These are phyloP conservation scores for Schrenkiella parvula DNA, from an alignment of 345 rosid genomes.

Conservation along the genomic window DNA sequence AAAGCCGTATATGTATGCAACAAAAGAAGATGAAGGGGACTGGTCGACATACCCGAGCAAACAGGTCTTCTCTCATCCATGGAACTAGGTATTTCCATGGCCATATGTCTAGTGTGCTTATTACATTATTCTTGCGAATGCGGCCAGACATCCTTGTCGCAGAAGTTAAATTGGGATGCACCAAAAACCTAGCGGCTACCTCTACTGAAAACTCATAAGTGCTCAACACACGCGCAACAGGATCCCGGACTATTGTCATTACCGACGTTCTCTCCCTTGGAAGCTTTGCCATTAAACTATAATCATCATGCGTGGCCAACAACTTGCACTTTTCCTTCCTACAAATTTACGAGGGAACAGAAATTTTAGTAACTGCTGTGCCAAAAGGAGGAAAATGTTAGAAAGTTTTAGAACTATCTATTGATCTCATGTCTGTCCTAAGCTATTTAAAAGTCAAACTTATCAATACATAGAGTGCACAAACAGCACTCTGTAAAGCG, in stretches of 20 bases:
- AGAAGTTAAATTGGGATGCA: slow-evolving; percentile 90
- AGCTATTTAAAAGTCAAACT: slow-evolving; percentile 5
- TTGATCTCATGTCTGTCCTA: neutral
- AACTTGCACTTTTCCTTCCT: slow-evolving; percentile 77
- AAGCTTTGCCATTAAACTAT: slow-evolving; percentile 86
- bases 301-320: slow-evolving; percentile 93
- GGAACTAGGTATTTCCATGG: slow-evolving; percentile 98
- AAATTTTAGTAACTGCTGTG: neutral
- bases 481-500: neutral
- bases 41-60: slow-evolving; percentile 62
- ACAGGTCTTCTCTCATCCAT: slow-evolving; percentile 98
- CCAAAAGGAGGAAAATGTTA: neutral
- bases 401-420: neutral
- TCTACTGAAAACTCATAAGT: slow-evolving; percentile 91
- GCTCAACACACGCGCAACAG: slow-evolving; percentile 83
- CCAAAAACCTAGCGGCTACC: slow-evolving; percentile 95
- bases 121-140: slow-evolving; percentile 56
- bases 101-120: slow-evolving; percentile 97
- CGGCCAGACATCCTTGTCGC: slow-evolving; percentile 64
- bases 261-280: slow-evolving; percentile 79
- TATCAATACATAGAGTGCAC: neutral
- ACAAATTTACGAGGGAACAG: slow-evolving; percentile 15
- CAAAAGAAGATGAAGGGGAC: neutral
- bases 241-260: slow-evolving; percentile 87
- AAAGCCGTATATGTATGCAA: neutral